Base-by-base conservation (phyloP, 2,329 filamentous ascomycete genomes). In the Arthroderma uncinatum region DNA sequence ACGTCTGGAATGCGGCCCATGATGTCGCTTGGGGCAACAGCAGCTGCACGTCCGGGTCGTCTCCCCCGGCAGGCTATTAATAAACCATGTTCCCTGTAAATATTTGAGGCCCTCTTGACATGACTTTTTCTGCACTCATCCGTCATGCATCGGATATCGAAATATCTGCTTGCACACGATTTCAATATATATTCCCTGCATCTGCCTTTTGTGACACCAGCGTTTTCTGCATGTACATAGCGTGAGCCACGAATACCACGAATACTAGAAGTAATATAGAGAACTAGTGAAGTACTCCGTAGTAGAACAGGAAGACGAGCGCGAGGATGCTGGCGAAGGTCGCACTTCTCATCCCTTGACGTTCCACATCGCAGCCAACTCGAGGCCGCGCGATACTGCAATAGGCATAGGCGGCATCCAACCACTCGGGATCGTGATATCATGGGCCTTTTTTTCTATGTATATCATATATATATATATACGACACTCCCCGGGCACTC, bases 1-100 rank as follows among this genome's bases (percentile, higher is more conserved):
- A 68, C n/a, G 64, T 81, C 34, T 85, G 83, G 82, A 70, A 69
- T 30, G 71, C 69, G 23, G 74, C 73, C 30, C 69, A 68, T 1
- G 66, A 67, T 4, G 65, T 71, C 1, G 52, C 58, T 12, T 78
- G 74, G 67, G 72, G 72, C 5, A 73, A 68, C 2, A 70, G 69
- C 50, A 55, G 59, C 34, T 75, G 73, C 61, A 67, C 65, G 2
- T 44, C 55, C 4, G 57, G 59, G 16, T 59, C 58, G n/a, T 33
- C 50, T 2, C 8, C 36, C 39, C 33, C 2, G 34, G 39, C 48
- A 39, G 30, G 8, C 19, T 28, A 30, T 12, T n/a, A 33, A 47
- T 25, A 21, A 8, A 39, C 30, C 19, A 53, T 36, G 50, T 28
- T 47, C 42, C 23, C 42, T 47, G 42, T 47, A 47, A 4, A 40